phyloP scores from a whole-genome alignment of 208 protist genomes.

The Acanthamoeba healyi region DNA sequence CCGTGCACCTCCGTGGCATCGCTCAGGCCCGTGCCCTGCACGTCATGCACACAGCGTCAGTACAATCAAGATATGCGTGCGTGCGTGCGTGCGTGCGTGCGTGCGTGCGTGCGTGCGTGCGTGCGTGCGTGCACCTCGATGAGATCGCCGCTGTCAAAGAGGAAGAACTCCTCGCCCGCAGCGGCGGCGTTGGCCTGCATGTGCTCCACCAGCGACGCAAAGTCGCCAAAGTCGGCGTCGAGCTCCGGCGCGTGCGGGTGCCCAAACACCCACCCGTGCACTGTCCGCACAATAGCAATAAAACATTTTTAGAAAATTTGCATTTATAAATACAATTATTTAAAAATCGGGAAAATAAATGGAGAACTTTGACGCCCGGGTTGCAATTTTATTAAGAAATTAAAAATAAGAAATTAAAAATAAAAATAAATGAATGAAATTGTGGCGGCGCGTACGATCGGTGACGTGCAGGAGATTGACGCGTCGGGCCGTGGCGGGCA shows the following conservation, averaged over 20 bases:
- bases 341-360: neutral
- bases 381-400: too few species aligned
- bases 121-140: conserved; percentile 45
- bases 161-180: conserved; percentile 72
- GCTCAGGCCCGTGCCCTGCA: conserved; percentile 74
- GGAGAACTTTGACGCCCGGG: too few species aligned
- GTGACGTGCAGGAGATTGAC: conserved; percentile 23
- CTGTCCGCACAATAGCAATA: neutral
- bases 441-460: neutral
- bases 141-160: conserved; percentile 79
- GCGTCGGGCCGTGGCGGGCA: neutral
- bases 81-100: neutral
- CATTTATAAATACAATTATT: neutral
- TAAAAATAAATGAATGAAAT: neutral
- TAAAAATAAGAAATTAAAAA: neutral
- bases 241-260: conserved; percentile 70
- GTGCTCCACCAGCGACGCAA: conserved; percentile 71
- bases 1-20: conserved; percentile 75
- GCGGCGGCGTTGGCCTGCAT: conserved; percentile 73
- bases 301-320: neutral
- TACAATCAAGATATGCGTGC: too few species aligned
- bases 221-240: conserved; percentile 76
- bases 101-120: neutral
- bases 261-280: conserved; percentile 74
- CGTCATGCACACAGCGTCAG: neutral